Conservation (phyloP, 176 grass and related monocot species). For the Eragrostis nindensis region DNA sequence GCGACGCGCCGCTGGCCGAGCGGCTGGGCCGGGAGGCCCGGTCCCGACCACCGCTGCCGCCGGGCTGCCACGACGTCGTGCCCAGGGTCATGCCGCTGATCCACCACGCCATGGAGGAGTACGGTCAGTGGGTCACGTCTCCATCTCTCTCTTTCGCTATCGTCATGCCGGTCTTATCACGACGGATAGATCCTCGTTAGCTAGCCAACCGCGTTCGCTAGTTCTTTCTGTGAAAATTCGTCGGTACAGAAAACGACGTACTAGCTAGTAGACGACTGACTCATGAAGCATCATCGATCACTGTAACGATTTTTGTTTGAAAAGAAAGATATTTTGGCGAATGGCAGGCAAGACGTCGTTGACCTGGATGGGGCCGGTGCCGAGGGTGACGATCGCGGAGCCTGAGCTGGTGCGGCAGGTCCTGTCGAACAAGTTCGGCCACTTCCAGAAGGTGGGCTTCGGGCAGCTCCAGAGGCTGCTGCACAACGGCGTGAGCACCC, state of each 20-base stretch:
- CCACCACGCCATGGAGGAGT: conserved; percentile 38
- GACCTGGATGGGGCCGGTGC: no score
- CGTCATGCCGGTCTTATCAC: neutral
- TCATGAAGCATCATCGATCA: neutral
- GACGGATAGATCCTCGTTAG: neutral
- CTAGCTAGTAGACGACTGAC: neutral
- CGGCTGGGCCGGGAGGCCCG: conserved; percentile 39
- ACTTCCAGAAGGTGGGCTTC: no score
- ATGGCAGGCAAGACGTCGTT: no score
- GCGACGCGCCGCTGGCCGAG: conserved; percentile 30
- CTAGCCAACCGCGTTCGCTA: neutral
- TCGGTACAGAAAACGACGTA: neutral
- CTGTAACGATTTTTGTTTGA: neutral
- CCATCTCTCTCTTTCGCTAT: no score
- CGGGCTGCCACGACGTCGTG: conserved; percentile 37
- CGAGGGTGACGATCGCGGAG: no score
- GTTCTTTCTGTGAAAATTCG: neutral
- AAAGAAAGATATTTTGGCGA: neutral
- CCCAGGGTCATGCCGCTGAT: conserved; percentile 33
- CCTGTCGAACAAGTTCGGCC: no score
- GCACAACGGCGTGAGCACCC: neutral
- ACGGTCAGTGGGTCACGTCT: neutral
- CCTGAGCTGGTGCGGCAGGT: no score
- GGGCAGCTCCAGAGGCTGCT: no score
- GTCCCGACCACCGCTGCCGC: conserved; percentile 16